Evolutionary conservation across 2,329 filamentous ascomycete species (phyloP), one percentile per base, ranked within the genome.

Genomic region (Aspergillus vadensis): DNA sequence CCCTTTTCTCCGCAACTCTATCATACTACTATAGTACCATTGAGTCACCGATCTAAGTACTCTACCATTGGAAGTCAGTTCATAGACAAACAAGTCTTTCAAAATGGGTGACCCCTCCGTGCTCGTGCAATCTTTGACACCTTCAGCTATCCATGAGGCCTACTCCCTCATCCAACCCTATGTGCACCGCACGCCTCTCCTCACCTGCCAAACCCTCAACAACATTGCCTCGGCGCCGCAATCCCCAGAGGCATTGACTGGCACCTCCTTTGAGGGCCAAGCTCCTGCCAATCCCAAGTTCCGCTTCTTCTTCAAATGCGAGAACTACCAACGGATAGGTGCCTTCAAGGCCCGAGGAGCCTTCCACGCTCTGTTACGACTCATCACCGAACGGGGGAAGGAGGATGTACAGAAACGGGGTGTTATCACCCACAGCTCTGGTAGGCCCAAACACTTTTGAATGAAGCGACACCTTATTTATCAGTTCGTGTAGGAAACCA

Each of bases 301-400:
- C 41, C 82, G 86, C 12, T 82, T 98, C 55, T 95, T 91, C 81
- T 96, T 98, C 85, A 98, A 98, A 80, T 96, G 92, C 76, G 94
- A 98, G 81, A 97, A 97, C 76, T 81, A 91, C 60, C 95, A 98
- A 80, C 87, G 88, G 58, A 87, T 96, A 57, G 95, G 94, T 55
- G 94, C 94, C 1, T 98, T 98, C 82, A 98, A 98, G 79, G 90
- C 88, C 15, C 83, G 94, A 6, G 95, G 94, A 5, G 94, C 93
- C 0, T 97, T 97, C 69, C 91, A 97, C 76, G 92, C 93, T 0
- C 73, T 97, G 39, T 83, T 87, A 69, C 79, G 90, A 59, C 77
- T 97, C 71, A 86, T 89, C 72, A 76, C 74, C 64, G 84, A 88
- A 68, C 79, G 83, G 4, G 87, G 85, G 1, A 85, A 85, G 77